These are phyloP conservation scores for Ettlia oleoabundans DNA, from an alignment of 139 green algal species.

Conservation along the genomic window DNA sequence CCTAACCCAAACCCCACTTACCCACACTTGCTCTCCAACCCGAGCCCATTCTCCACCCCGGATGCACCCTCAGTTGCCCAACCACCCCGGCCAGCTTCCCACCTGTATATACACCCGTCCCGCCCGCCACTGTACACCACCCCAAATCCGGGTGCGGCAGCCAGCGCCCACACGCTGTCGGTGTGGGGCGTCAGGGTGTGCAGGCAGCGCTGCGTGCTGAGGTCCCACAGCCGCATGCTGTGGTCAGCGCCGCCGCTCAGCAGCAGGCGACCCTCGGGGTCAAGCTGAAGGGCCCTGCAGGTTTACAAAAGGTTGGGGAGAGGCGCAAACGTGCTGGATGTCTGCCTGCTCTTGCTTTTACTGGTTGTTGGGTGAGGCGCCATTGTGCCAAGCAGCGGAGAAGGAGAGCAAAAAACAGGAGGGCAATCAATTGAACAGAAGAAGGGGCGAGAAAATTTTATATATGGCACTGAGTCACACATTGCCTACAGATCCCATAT, in stretches of 20 bases:
- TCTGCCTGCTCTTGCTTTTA: no score
- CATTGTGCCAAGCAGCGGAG: no score
- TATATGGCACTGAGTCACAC: no score
- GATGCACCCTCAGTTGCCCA: no score
- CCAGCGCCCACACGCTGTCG: slow-evolving; percentile 89
- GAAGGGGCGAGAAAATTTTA: no score
- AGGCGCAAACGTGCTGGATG: no score
- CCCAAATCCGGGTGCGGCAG: slow-evolving; percentile 39
- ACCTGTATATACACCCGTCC: slow-evolving; percentile 76
- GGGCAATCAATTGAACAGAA: no score
- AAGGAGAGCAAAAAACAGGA: background rate
- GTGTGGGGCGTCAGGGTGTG: slow-evolving; percentile 79
- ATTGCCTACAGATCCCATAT: no score
- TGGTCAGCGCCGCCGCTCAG: slow-evolving; percentile 83
- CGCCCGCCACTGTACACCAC: slow-evolving; percentile 81
- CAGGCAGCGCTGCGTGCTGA: slow-evolving; percentile 85
- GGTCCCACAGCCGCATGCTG: slow-evolving; percentile 91
- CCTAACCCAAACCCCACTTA: background rate
- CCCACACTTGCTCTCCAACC: background rate
- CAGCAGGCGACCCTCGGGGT: slow-evolving; percentile 68
- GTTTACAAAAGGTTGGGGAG: no score
- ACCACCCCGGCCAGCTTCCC: no score
- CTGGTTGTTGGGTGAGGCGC: background rate
- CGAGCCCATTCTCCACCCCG: background rate
- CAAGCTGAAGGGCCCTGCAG: slow-evolving; percentile 66